Evolutionary conservation across 148 eudicot species (phyloP).

Genomic region (Cornus florida): DNA sequence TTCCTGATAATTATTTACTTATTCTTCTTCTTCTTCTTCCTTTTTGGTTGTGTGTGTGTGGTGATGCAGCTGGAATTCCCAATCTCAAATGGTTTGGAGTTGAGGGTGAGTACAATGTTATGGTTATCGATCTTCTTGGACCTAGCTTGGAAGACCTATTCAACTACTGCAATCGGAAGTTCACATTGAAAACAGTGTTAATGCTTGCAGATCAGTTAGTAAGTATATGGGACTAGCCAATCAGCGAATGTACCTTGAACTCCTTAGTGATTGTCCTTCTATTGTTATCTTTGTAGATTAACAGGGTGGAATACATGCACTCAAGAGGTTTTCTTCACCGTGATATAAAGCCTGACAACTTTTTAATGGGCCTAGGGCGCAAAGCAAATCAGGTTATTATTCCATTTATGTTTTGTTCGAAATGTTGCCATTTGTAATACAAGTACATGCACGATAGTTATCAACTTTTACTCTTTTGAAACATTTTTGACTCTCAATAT

Average conservation of each 20-base stretch:
- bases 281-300: slow-evolving; percentile 20
- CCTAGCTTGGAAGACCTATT: slow-evolving; percentile 43
- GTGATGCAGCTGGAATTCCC: slow-evolving; percentile 33
- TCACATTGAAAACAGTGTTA: slow-evolving; percentile 33
- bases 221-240: slow-evolving; percentile 5
- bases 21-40: neutral
- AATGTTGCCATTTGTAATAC: neutral
- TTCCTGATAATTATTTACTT: neutral
- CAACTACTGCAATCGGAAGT: slow-evolving; percentile 38
- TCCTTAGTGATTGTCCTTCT: neutral
- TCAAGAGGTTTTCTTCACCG: slow-evolving; percentile 40
- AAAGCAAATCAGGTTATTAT: slow-evolving; percentile 36
- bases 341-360: slow-evolving; percentile 42
- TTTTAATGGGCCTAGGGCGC: slow-evolving; percentile 40
- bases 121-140: slow-evolving; percentile 47
- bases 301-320: slow-evolving; percentile 37
- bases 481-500: too few species aligned
- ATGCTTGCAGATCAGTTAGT: slow-evolving; percentile 40
- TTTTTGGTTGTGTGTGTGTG: too few species aligned
- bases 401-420: neutral
- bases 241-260: neutral
- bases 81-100: slow-evolving; percentile 40
- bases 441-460: neutral
- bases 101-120: slow-evolving; percentile 36
- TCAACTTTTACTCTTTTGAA: too few species aligned